phyloP scores from a whole-genome alignment of 129 eudicot species.

The Arctium lappa region DNA sequence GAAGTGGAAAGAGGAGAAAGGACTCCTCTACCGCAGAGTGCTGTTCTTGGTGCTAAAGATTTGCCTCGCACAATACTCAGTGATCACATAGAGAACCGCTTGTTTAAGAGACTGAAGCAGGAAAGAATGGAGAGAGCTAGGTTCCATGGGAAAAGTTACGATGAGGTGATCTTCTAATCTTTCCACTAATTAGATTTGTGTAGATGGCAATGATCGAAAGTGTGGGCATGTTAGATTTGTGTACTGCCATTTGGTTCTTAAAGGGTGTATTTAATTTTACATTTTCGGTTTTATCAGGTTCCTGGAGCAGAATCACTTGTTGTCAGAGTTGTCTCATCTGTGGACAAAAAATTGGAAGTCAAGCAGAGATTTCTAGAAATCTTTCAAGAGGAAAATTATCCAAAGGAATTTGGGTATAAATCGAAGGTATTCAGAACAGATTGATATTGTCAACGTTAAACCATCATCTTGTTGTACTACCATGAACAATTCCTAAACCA shows the following conservation, averaged over 20 bases:
- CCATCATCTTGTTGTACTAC: background rate
- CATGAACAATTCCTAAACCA: background rate
- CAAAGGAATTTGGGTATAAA: constrained; percentile 78
- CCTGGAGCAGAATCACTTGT: constrained; percentile 95
- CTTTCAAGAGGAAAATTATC: constrained; percentile 83
- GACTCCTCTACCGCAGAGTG: constrained; percentile 80
- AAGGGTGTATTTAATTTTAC: background rate
- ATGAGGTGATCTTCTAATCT: constrained; percentile 56
- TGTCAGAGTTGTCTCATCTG: constrained; percentile 89
- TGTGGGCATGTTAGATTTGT: background rate
- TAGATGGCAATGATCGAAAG: background rate
- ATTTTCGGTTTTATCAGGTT: constrained; percentile 42
- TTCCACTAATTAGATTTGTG: background rate
- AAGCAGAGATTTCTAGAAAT: constrained; percentile 80
- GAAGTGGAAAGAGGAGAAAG: constrained; percentile 94
- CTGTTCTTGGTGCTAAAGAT: constrained; percentile 97
- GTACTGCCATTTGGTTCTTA: background rate
- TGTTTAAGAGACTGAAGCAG: constrained; percentile 55
- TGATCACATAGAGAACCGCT: constrained; percentile 81
- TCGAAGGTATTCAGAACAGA: constrained; percentile 56
- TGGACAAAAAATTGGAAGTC: constrained; percentile 95
- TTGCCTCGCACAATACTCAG: constrained; percentile 85
- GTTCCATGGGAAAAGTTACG: constrained; percentile 63
- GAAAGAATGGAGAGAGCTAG: constrained; percentile 83
- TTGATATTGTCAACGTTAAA: background rate